Evolutionary conservation across 2,329 filamentous ascomycete genomes (phyloP), one percentile per base, ranked within the genome.

Genomic region (Ascochyta rabiei): DNA sequence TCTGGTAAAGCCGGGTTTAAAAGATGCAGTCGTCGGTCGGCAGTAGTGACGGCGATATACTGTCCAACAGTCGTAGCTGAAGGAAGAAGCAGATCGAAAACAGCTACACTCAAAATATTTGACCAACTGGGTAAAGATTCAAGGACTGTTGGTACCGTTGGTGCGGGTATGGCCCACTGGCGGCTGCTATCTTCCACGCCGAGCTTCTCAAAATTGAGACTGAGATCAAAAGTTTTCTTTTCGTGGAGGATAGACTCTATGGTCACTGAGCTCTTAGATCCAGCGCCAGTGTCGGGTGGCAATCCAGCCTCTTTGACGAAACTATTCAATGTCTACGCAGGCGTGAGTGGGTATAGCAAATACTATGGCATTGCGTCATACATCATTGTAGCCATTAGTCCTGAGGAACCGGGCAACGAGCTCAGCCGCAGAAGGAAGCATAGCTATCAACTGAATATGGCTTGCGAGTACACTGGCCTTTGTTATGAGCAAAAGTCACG

Each of bases 161-260:
- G 82, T 18, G 81, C 82, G 79, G 52, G 39, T 9, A 46, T 31
- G n/a, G 45, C 56, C 84, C 84, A 86, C 35, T 68, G 63, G 49
- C 67, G 70, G 16, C 76, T 70, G 12, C 58, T 72, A 50, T 80
- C 76, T n/a, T 78, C 71, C 0, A 78, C 56, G 6, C 79, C 81
- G 41, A 82, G 68, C 64, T 82, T 84, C 64, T 87, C 84, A 57
- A 85, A 86, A 3, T 75, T 76, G 23, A 81, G 67, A 50, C 76
- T 83, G 12, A 83, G 67, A 63, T 87, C 85, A 60, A 83, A 87
- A 0, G 74, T 75, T 62, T 78, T 80, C 73, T 87, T 87, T 71
- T 87, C 84, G 43, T 85, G 79, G 7, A 87, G 74, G n/a, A 87
- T 75, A 39, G 80, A 75, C 63, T 87, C 84, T 47, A 87, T 79